Evolutionary conservation across 2,329 filamentous ascomycete genomes (phyloP).

Genomic region (Bimuria novae-zelandiae): DNA sequence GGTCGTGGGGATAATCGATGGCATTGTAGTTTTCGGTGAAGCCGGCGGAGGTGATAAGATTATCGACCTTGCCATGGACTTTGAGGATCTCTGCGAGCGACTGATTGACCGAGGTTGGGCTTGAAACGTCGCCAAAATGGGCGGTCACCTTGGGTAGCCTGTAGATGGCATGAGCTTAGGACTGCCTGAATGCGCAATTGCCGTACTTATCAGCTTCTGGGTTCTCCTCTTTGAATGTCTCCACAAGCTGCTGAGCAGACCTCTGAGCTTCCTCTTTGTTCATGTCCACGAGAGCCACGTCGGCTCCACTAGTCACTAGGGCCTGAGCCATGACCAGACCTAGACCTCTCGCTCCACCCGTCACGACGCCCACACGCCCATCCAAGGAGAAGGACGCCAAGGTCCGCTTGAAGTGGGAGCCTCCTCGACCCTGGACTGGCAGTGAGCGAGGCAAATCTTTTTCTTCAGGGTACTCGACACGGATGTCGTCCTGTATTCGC

Average conservation of each 20-base stretch:
- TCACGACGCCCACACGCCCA: conserved; percentile 81
- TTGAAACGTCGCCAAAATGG: conserved; percentile 86
- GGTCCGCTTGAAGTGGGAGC: conserved; percentile 82
- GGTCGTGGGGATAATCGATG: conserved; percentile 85
- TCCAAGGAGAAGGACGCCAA: conserved; percentile 86
- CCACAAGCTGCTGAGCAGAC: conserved; percentile 74
- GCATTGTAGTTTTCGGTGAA: conserved; percentile 97
- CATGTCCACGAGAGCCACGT: conserved; percentile 90
- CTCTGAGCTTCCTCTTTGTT: conserved; percentile 86
- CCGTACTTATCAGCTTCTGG: conserved; percentile 69
- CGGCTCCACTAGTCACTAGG: conserved; percentile 83
- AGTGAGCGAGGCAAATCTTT: conserved; percentile 71
- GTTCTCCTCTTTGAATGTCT: conserved; percentile 78
- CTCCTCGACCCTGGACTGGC: conserved; percentile 76
- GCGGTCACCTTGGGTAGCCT: conserved; percentile 83
- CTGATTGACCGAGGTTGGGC: conserved; percentile 74
- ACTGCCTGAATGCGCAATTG: conserved; percentile 22
- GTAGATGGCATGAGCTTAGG: conserved; percentile 6
- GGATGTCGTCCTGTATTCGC: conserved; percentile 77
- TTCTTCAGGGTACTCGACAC: conserved; percentile 78
- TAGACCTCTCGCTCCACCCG: conserved; percentile 85
- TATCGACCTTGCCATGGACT: conserved; percentile 81
- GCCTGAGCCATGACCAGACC: conserved; percentile 93
- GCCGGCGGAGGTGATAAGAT: conserved; percentile 92
- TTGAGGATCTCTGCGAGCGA: conserved; percentile 72